Percentiles rank a stretch among this genome's conserved stretches.
Evolutionary conservation across 129 eudicot genomes (phyloP).

Genomic region (Dittrichia graveolens): DNA sequence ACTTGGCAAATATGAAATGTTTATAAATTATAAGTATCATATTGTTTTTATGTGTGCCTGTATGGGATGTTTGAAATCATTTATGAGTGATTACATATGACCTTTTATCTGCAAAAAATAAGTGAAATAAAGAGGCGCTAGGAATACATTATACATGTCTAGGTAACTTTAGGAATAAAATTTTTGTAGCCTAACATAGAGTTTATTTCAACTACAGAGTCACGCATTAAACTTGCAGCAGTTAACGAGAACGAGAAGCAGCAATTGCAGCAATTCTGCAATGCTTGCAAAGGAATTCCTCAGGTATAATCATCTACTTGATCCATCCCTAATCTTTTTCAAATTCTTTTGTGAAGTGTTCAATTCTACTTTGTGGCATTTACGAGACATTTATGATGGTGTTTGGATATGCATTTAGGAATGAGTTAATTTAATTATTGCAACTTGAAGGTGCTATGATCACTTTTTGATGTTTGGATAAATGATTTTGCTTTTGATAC

Average conservation of each 20-base stretch:
- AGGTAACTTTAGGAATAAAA: constrained; percentile 5
- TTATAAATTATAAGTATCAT: neutral
- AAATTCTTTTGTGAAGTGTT: neutral
- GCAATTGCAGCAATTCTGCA: constrained; percentile 67
- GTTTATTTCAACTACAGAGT: constrained; percentile 48
- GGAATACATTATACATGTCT: neutral
- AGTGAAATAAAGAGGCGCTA: neutral
- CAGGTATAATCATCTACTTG: constrained; percentile 55
- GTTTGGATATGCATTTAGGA: neutral
- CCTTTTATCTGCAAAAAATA: neutral
- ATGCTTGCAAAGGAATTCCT: constrained; percentile 98
- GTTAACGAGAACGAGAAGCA: constrained; percentile 60
- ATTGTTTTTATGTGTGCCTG: constrained; percentile 19
- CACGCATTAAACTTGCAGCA: constrained; percentile 79
- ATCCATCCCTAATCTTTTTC: neutral
- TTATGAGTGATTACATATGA: neutral
- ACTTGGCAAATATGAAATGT: neutral
- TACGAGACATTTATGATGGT: neutral
- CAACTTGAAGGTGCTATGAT: neutral
- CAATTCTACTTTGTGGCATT: neutral
- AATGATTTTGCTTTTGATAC: neutral
- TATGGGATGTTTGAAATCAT: neutral
- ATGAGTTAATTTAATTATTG: neutral
- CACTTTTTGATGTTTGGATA: neutral
- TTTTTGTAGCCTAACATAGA: constrained; percentile 26